Conservation (phyloP, 768 basidiomycete genomes). For the Phallus indusiatus region DNA sequence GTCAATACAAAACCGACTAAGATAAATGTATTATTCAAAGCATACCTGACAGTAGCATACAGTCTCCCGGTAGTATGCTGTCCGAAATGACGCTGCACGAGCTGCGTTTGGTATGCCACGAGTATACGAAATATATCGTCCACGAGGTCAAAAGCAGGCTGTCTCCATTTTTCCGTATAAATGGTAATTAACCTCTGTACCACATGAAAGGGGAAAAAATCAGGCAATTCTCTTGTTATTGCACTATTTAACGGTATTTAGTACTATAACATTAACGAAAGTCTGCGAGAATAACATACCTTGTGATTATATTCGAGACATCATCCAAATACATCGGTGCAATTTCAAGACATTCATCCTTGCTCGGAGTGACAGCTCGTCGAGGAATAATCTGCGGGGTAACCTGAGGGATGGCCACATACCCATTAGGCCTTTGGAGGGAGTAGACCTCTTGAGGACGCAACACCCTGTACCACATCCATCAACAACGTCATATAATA, state of each 20-base stretch:
- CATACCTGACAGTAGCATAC: slow-evolving; percentile 39
- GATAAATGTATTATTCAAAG: slow-evolving; percentile 13
- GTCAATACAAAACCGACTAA: not conserved
- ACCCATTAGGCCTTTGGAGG: too few species aligned
- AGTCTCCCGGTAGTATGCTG: slow-evolving; percentile 44
- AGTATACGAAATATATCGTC: slow-evolving; percentile 29
- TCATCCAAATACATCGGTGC: slow-evolving; percentile 43
- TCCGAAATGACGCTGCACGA: slow-evolving; percentile 42
- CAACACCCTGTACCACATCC: not conserved
- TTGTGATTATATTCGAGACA: slow-evolving; percentile 35
- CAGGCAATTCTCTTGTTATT: slow-evolving; percentile 5
- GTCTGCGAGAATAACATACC: slow-evolving; percentile 28
- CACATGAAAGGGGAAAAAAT: slow-evolving; percentile 1
- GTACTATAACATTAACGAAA: not conserved
- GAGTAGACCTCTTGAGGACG: too few species aligned
- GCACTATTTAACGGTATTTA: not conserved
- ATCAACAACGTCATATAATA: not conserved
- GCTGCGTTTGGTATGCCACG: slow-evolving; percentile 26
- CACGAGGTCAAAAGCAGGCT: slow-evolving; percentile 39
- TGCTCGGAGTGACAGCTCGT: too few species aligned
- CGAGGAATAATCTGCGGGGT: too few species aligned
- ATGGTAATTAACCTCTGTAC: slow-evolving; percentile 1
- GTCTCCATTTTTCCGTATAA: slow-evolving; percentile 9
- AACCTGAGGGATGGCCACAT: too few species aligned
- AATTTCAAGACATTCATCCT: not conserved